Evolutionary conservation across 176 grass and related monocot genomes (phyloP).

Genomic region (Eleusine coracana): DNA sequence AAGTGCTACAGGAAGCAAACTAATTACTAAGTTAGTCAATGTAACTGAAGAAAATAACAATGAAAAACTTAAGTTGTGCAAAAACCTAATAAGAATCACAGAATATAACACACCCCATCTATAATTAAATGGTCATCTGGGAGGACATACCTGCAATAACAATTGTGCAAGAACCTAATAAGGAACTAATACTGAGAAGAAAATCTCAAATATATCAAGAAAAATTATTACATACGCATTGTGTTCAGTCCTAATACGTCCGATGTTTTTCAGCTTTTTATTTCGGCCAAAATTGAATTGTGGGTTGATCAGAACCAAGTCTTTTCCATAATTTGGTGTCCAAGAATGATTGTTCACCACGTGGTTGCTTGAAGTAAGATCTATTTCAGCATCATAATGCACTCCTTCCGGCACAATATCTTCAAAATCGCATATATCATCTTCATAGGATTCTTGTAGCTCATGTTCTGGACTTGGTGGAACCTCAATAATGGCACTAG

Average conservation of each 20-base stretch:
- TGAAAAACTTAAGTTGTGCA: neutral
- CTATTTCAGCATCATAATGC: slow-evolving; percentile 44
- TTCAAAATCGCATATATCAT: slow-evolving; percentile 50
- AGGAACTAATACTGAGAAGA: slow-evolving; percentile 23
- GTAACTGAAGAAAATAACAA: neutral
- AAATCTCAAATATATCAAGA: slow-evolving; percentile 31
- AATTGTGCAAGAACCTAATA: slow-evolving; percentile 32
- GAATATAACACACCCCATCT: slow-evolving; percentile 44
- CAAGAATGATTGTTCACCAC: slow-evolving; percentile 29
- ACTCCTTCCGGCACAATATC: slow-evolving; percentile 40
- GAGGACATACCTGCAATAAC: slow-evolving; percentile 68
- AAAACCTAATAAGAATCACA: no score
- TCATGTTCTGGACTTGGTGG: slow-evolving; percentile 54
- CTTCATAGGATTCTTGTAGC: slow-evolving; percentile 28
- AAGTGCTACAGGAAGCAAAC: slow-evolving; percentile 37
- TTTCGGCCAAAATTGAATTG: neutral
- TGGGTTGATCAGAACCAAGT: slow-evolving; percentile 34
- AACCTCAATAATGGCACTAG: slow-evolving; percentile 50
- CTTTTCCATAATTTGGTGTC: slow-evolving; percentile 49
- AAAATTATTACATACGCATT: slow-evolving; percentile 44
- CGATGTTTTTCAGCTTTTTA: slow-evolving; percentile 42
- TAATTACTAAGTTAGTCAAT: slow-evolving; percentile 15
- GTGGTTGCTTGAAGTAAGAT: slow-evolving; percentile 48
- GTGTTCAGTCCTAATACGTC: slow-evolving; percentile 52
- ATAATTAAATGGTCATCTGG: slow-evolving; percentile 73